A percentile compares a stretch with the other conserved stretches of the same genome.
phyloP scores from a whole-genome alignment of 1,284 basidiomycete species.

The Boletus holoroseus region DNA sequence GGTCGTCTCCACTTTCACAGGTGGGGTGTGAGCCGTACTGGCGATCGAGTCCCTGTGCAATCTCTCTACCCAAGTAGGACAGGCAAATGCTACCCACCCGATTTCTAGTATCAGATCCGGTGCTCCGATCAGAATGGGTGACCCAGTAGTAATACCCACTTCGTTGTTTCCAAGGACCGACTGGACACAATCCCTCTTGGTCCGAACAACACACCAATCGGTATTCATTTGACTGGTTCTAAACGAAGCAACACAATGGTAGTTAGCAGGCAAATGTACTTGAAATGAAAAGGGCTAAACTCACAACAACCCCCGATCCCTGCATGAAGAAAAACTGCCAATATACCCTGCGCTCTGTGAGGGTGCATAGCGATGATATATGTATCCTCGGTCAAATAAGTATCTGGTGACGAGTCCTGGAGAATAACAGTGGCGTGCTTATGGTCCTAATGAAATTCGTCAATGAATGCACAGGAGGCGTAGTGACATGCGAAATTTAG shows the following conservation, averaged over 20 bases:
- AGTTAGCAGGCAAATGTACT: not conserved
- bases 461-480: no score
- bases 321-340: slow-evolving; percentile 41
- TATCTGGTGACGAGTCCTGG: no score
- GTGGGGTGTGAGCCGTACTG: not conserved
- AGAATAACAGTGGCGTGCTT: no score
- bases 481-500: no score
- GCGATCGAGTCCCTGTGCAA: not conserved
- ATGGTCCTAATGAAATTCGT: no score
- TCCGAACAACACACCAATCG: slow-evolving; percentile 36
- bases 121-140: slow-evolving; percentile 36
- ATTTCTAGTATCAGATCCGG: slow-evolving; percentile 33
- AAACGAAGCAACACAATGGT: not conserved
- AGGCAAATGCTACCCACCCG: slow-evolving; percentile 20
- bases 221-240: not conserved
- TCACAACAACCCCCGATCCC: slow-evolving; percentile 39
- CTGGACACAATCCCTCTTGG: slow-evolving; percentile 40
- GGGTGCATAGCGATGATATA: slow-evolving; percentile 33
- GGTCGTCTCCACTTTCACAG: not conserved
- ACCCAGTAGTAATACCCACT: slow-evolving; percentile 38
- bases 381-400: slow-evolving; percentile 2
- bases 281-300: not conserved
- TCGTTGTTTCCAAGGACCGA: slow-evolving; percentile 36
- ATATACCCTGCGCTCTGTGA: slow-evolving; percentile 44
- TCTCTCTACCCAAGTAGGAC: not conserved